These are phyloP conservation scores for Neobulgaria alba DNA, from an alignment of 2,329 filamentous ascomycete genomes.

Conservation along the genomic window DNA sequence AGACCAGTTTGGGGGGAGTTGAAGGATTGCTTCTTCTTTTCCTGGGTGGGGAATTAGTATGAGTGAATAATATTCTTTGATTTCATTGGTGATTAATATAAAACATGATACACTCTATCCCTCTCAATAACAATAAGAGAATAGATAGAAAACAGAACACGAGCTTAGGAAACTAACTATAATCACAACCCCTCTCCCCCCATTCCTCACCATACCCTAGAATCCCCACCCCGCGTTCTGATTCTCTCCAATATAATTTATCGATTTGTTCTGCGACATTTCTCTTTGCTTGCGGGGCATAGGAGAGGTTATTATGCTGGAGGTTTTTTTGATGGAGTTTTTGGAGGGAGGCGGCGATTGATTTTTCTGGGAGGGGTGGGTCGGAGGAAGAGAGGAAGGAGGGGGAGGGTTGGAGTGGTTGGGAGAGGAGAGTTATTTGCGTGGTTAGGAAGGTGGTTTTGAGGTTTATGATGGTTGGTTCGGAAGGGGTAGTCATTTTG, in stretches of 20 bases:
- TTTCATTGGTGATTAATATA: no score
- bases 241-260: constrained; percentile 46
- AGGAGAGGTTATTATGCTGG: constrained; percentile 57
- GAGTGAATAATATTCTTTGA: no score
- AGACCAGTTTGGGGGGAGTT: constrained; percentile 24
- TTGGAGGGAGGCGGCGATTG: constrained; percentile 48
- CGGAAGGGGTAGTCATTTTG: constrained; percentile 30
- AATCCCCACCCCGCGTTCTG: constrained; percentile 26
- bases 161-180: constrained; percentile 17
- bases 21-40: constrained; percentile 4
- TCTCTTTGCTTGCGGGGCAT: constrained; percentile 58
- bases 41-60: constrained; percentile 2
- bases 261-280: constrained; percentile 69
- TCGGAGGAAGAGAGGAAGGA: constrained; percentile 36
- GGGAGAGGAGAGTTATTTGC: constrained; percentile 55
- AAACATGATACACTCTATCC: no score
- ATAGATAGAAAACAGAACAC: no score
- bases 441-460: constrained; percentile 56
- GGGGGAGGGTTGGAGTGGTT: constrained; percentile 47
- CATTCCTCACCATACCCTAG: constrained; percentile 33
- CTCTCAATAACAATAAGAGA: no score
- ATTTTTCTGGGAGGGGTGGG: constrained; percentile 33
- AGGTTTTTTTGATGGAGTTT: constrained; percentile 53
- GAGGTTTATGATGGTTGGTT: constrained; percentile 51
- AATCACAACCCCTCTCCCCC: constrained; percentile 30